Evolutionary conservation across 2,329 filamentous ascomycete species (phyloP).

Genomic region (Gyromitra esculenta): DNA sequence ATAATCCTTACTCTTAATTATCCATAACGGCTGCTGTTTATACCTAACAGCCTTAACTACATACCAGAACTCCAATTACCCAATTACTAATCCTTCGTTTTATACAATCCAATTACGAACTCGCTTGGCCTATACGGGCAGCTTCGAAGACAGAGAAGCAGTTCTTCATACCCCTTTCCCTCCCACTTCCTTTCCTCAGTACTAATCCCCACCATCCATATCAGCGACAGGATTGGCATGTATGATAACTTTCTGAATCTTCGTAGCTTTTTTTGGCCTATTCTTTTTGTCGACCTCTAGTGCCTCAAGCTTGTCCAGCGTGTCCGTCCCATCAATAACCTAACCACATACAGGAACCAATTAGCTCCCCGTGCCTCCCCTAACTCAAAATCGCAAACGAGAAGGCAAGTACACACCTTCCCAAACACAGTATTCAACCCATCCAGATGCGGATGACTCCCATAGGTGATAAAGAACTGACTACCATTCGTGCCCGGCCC

Average conservation of each 20-base stretch:
- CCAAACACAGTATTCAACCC: constrained; percentile 87
- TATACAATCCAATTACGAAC: constrained; percentile 21
- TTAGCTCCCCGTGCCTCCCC: constrained; percentile 14
- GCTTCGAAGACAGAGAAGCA: not conserved
- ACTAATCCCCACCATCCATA: constrained; percentile 51
- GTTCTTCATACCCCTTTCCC: not conserved
- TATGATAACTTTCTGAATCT: constrained; percentile 75
- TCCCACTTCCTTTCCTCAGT: not conserved
- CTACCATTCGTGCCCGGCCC: constrained; percentile 77
- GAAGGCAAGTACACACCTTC: constrained; percentile 63
- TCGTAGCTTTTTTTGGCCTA: constrained; percentile 70
- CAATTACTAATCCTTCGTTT: constrained; percentile 8
- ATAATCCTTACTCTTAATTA: not conserved
- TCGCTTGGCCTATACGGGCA: not conserved
- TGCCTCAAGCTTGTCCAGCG: constrained; percentile 75
- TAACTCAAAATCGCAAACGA: not conserved
- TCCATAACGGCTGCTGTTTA: not conserved
- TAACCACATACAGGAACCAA: constrained; percentile 12
- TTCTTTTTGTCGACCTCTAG: constrained; percentile 81
- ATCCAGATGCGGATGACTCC: constrained; percentile 80
- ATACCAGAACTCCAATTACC: constrained; percentile 30
- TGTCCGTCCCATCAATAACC: constrained; percentile 66
- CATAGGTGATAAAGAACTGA: constrained; percentile 84
- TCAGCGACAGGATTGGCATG: constrained; percentile 81
- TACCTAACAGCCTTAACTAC: not conserved